These are phyloP conservation scores for Leptographium flavum DNA, from an alignment of 2,329 filamentous ascomycete genomes.

Conservation along the genomic window DNA sequence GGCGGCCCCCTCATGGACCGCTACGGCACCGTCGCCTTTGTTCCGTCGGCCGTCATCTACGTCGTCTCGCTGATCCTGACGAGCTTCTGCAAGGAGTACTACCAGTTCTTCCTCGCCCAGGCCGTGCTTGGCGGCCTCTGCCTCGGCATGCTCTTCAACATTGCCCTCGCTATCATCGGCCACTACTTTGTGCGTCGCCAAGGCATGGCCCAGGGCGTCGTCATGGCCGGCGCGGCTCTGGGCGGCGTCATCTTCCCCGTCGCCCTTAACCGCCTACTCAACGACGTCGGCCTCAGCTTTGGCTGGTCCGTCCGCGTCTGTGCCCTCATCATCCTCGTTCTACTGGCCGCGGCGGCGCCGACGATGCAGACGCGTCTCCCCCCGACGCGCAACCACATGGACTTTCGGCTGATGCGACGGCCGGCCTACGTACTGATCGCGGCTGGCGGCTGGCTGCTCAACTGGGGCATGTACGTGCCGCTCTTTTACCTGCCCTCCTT, in stretches of 20 bases:
- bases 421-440: slow-evolving; percentile 22
- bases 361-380: slow-evolving; percentile 29
- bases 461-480: slow-evolving; percentile 31
- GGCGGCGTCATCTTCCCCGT: slow-evolving; percentile 14
- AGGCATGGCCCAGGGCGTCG: neutral
- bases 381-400: too few species aligned
- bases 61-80: slow-evolving; percentile 29
- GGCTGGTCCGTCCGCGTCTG: slow-evolving; percentile 3
- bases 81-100: slow-evolving; percentile 2
- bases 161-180: neutral
- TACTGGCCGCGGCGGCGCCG: slow-evolving; percentile 11
- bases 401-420: slow-evolving; percentile 35
- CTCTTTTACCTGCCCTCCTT: slow-evolving; percentile 42
- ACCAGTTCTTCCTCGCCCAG: slow-evolving; percentile 3
- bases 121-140: slow-evolving; percentile 2
- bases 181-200: slow-evolving; percentile 1
- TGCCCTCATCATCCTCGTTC: neutral
- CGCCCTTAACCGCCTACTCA: slow-evolving; percentile 38
- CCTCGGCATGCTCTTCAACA: slow-evolving; percentile 1
- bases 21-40: slow-evolving; percentile 19
- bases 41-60: slow-evolving; percentile 38
- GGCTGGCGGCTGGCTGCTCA: slow-evolving; percentile 13
- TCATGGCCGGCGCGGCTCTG: slow-evolving; percentile 1
- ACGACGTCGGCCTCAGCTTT: slow-evolving; percentile 15
- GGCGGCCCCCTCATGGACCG: slow-evolving; percentile 21